phyloP scores from a whole-genome alignment of 2,329 filamentous ascomycete species.

The Cladosporium colombiae region DNA sequence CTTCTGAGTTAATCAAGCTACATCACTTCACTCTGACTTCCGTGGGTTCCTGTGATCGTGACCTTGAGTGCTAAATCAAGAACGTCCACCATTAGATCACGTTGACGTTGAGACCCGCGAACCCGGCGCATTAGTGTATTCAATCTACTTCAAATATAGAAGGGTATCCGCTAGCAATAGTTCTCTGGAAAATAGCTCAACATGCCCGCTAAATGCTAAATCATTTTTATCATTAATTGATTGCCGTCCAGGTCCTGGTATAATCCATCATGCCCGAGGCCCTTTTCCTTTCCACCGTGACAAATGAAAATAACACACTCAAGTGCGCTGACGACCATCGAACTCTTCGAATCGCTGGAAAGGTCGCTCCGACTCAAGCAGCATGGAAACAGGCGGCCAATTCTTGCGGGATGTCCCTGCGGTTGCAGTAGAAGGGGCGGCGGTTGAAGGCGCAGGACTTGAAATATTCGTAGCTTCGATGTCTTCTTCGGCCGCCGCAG shows the following conservation, averaged over 20 bases:
- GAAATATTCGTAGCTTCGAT: neutral
- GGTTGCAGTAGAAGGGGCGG: neutral
- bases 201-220: neutral
- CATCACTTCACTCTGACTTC: neutral
- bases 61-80: neutral
- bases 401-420: neutral
- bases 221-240: neutral
- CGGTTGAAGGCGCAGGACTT: neutral
- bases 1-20: neutral
- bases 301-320: neutral
- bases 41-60: too few relatives aligned
- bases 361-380: constrained; percentile 18
- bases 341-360: constrained; percentile 21
- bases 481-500: neutral
- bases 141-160: neutral
- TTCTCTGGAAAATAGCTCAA: neutral
- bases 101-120: neutral
- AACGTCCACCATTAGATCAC: neutral
- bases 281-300: neutral
- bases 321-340: constrained; percentile 9
- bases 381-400: constrained; percentile 17
- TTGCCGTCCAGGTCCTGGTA: neutral
- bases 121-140: neutral
- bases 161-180: constrained; percentile 5
- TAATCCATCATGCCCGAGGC: neutral